Evolutionary conservation across 805 yeast species (phyloP).

Genomic region (Pichia deserticola): DNA sequence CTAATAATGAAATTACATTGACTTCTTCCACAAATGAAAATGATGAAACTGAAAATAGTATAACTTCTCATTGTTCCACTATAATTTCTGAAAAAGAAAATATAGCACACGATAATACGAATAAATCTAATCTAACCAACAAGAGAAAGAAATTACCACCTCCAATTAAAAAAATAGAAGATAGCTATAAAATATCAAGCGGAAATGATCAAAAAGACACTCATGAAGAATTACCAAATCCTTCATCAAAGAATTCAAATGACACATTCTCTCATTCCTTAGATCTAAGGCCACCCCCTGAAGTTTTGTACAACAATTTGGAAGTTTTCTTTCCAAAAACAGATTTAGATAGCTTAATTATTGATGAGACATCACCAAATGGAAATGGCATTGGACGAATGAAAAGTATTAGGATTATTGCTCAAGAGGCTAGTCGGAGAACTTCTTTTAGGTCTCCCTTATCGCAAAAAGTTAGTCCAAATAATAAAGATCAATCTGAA

Average conservation of each 20-base stretch:
- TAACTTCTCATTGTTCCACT: background rate
- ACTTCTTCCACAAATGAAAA: background rate
- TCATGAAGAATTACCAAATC: background rate
- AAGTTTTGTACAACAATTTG: constrained; percentile 83
- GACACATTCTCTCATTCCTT: constrained; percentile 19
- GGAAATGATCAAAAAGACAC: no score
- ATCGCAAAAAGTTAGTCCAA: background rate
- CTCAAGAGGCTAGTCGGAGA: constrained; percentile 76
- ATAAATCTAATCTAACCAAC: no score
- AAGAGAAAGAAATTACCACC: no score
- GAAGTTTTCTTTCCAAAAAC: constrained; percentile 91
- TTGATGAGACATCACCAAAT: constrained; percentile 46
- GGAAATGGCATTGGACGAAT: constrained; percentile 49
- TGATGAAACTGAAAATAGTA: no score
- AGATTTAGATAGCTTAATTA: constrained; percentile 84
- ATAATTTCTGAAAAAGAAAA: no score
- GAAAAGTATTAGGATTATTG: constrained; percentile 90
- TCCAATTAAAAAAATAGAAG: background rate
- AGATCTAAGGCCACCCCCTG: constrained; percentile 92
- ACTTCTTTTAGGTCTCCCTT: background rate
- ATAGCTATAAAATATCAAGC: no score
- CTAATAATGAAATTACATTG: background rate
- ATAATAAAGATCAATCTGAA: constrained; percentile 32
- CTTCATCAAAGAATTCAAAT: constrained; percentile 3
- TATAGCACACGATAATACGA: no score